Conservation (phyloP, 2,329 filamentous ascomycete genomes). For the Cryphonectria carpinicola region DNA sequence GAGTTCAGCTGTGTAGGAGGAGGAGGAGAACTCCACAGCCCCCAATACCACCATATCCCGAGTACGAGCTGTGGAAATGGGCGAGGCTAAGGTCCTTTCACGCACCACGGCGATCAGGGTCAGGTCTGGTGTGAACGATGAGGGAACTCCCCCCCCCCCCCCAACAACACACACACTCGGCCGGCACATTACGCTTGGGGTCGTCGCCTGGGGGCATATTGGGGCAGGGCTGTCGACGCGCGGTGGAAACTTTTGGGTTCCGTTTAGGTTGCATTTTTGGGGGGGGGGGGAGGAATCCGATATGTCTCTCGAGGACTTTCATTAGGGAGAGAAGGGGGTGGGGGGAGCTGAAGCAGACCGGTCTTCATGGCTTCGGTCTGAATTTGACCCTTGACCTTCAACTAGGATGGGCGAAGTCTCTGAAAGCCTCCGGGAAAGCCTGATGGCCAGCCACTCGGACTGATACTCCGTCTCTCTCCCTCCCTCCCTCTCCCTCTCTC, state of each 20-base stretch:
- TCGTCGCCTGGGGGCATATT: neutral
- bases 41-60: neutral
- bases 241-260: neutral
- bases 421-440: neutral
- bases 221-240: neutral
- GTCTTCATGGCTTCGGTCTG: neutral
- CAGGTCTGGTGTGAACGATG: neutral
- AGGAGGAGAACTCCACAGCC: neutral
- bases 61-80: neutral
- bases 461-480: neutral
- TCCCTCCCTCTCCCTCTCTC: too few relatives aligned
- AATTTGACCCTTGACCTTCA: neutral
- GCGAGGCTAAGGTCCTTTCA: neutral
- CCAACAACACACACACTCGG: neutral
- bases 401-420: neutral
- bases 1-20: neutral
- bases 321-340: neutral
- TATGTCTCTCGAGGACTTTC: neutral
- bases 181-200: neutral
- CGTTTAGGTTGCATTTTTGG: neutral
- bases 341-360: neutral
- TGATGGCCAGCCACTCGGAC: neutral
- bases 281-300: neutral
- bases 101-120: slow-evolving; percentile 1
- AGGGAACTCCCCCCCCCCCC: neutral